Evolutionary conservation across 129 eudicot species (phyloP).

Genomic region (Centella asiatica): DNA sequence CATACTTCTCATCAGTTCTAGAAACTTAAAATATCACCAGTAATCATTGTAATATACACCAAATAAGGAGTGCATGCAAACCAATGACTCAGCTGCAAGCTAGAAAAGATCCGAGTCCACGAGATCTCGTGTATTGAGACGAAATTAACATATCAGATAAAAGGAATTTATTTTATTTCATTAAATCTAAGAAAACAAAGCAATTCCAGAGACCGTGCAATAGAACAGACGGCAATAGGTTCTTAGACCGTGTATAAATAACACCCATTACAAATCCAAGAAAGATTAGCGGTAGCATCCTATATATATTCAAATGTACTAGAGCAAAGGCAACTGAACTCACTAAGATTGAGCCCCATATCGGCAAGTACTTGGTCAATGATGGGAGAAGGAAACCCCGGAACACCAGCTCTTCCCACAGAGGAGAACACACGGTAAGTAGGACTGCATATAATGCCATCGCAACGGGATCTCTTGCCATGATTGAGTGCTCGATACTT

Average conservation of each 20-base stretch:
- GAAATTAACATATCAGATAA: background rate
- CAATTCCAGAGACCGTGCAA: constrained; percentile 61
- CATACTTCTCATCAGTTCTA: no score
- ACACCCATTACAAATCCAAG: constrained; percentile 52
- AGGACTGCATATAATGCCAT: constrained; percentile 43
- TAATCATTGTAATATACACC: no score
- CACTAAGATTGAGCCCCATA: constrained; percentile 48
- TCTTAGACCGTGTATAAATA: constrained; percentile 42
- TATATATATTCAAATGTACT: constrained; percentile 48
- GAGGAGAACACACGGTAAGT: constrained; percentile 49
- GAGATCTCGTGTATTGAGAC: background rate
- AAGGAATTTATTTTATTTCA: constrained; percentile 24
- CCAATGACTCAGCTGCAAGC: no score
- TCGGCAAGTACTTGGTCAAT: constrained; percentile 52
- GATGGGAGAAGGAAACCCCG: constrained; percentile 64
- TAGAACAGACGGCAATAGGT: constrained; percentile 46
- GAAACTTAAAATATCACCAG: no score
- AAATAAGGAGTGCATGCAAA: no score
- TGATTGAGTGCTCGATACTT: constrained; percentile 51
- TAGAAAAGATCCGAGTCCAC: no score
- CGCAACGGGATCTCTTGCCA: constrained; percentile 51
- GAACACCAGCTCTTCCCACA: constrained; percentile 57
- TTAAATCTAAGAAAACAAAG: constrained; percentile 42
- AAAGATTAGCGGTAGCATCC: constrained; percentile 42
- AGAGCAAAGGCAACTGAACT: constrained; percentile 54